A percentile compares a stretch with the other conserved stretches of the same genome.
Conservation (phyloP, 2,329 filamentous ascomycete genomes). For the Aspergillus quadrilineatus region DNA sequence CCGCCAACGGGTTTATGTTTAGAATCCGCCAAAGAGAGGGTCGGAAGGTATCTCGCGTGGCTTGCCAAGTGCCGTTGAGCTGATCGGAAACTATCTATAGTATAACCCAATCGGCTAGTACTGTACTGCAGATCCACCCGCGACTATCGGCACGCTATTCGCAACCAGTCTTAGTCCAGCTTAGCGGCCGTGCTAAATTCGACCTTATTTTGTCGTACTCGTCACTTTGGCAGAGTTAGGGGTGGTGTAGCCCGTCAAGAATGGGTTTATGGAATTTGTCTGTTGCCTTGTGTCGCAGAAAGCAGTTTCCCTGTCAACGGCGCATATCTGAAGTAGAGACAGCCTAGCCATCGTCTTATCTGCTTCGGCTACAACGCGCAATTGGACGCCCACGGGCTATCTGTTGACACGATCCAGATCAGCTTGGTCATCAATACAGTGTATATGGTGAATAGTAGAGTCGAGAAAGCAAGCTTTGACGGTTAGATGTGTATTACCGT, state of each 20-base stretch:
- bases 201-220: slow-evolving; percentile 2
- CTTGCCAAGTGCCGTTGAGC: too few relatives aligned
- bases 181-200: background rate
- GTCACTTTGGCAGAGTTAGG: background rate
- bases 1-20: background rate
- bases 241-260: background rate
- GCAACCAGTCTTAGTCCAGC: background rate
- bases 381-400: background rate
- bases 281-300: background rate
- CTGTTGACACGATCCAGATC: background rate
- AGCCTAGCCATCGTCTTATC: background rate
- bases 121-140: background rate
- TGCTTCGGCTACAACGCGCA: background rate
- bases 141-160: background rate
- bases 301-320: background rate
- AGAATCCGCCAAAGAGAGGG: background rate
- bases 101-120: background rate
- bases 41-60: too few relatives aligned
- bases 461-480: background rate
- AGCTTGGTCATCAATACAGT: background rate
- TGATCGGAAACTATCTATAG: too few relatives aligned
- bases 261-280: background rate
- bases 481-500: background rate
- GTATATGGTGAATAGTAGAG: background rate
- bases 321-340: background rate